Percentiles rank a stretch among this genome's conserved stretches.
Conservation (phyloP, 257 asterid species). For the Solanum sejunctum region DNA sequence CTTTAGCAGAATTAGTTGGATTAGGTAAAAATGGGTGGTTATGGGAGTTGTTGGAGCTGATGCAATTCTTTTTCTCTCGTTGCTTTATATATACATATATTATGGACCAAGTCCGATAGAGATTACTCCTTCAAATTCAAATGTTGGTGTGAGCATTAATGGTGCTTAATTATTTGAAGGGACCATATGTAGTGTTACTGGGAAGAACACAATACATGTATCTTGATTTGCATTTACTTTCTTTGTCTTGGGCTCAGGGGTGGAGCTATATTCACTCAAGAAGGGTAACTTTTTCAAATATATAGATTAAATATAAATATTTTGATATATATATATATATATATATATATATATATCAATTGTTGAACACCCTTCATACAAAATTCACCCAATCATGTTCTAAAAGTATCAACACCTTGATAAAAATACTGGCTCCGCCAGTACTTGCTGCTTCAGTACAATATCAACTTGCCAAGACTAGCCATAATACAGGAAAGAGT, state of each 20-base stretch:
- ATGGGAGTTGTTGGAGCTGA: neutral
- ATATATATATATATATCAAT: no score
- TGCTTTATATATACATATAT: neutral
- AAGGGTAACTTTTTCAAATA: no score
- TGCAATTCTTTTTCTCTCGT: conserved; percentile 5
- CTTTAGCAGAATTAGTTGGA: conserved; percentile 32
- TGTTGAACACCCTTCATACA: no score
- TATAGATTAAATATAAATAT: no score
- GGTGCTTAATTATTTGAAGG: conserved; percentile 13
- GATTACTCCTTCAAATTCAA: neutral
- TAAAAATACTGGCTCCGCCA: no score
- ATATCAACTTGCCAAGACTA: neutral
- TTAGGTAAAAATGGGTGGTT: conserved; percentile 25
- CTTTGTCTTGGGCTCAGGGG: conserved; percentile 10
- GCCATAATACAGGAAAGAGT: neutral
- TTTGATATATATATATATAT: no score
- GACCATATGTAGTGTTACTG: conserved; percentile 11
- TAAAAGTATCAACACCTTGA: no score
- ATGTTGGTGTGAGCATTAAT: conserved; percentile 22
- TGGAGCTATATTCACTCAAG: no score
- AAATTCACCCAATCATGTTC: no score
- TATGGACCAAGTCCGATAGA: conserved; percentile 19
- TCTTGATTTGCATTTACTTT: conserved; percentile 16
- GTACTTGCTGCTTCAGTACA: neutral
- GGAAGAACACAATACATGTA: neutral